Percentiles rank a stretch among this genome's conserved stretches.
Conservation (phyloP, 495 filamentous ascomycete genomes). For the Neurospora sp. region DNA sequence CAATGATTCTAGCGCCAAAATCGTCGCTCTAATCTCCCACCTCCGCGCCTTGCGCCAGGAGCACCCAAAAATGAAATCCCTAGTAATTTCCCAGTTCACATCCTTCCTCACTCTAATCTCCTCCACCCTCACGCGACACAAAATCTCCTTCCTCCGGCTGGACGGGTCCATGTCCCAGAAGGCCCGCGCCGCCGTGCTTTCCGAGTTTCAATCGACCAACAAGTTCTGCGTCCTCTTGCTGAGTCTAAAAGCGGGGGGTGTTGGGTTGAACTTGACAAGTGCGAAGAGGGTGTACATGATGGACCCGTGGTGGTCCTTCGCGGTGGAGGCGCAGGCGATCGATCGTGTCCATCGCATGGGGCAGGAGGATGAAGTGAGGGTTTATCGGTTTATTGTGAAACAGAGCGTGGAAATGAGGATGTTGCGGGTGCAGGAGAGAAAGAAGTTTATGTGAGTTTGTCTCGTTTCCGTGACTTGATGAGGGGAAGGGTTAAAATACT, state of each 20-base stretch:
- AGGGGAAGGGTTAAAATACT: neutral
- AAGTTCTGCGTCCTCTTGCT: constrained; percentile 61
- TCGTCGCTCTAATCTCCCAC: constrained; percentile 64
- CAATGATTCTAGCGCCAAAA: constrained; percentile 72
- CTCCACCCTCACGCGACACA: constrained; percentile 56
- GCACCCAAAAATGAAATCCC: constrained; percentile 65
- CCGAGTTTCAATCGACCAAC: constrained; percentile 50
- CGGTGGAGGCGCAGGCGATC: constrained; percentile 93
- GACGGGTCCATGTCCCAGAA: constrained; percentile 89
- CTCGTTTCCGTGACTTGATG: neutral
- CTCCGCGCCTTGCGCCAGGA: constrained; percentile 54
- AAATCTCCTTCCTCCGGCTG: constrained; percentile 73
- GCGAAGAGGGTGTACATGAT: constrained; percentile 92
- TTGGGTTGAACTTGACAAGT: constrained; percentile 83
- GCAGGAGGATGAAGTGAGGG: constrained; percentile 74
- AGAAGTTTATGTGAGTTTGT: constrained; percentile 76
- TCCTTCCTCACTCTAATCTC: constrained; percentile 89
- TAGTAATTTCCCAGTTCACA: constrained; percentile 95
- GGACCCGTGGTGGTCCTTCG: constrained; percentile 99
- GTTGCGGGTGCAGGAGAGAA: constrained; percentile 86
- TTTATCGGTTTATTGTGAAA: constrained; percentile 77
- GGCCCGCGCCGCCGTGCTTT: constrained; percentile 62
- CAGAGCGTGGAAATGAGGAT: constrained; percentile 92
- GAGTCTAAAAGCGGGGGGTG: constrained; percentile 82
- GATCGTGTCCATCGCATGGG: constrained; percentile 99